Evolutionary conservation across 768 basidiomycete genomes (phyloP).

Genomic region (Suillus fuscotomentosus): DNA sequence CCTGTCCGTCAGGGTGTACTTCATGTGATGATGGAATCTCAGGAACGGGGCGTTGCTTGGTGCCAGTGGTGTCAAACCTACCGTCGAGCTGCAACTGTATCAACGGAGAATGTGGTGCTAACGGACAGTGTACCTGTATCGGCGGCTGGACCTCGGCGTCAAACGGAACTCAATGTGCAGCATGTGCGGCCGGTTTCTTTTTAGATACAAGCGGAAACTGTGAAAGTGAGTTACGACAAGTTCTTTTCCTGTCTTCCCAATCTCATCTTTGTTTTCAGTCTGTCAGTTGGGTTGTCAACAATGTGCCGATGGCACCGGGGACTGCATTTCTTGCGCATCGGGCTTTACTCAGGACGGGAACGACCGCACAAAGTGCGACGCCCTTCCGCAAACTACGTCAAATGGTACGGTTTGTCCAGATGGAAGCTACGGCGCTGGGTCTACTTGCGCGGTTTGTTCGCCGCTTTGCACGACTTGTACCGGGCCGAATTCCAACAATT

Average conservation of each 20-base stretch:
- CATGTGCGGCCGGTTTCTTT: constrained; percentile 78
- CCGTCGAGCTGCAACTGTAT: constrained; percentile 77
- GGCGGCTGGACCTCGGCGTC: constrained; percentile 69
- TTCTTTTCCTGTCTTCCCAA: neutral
- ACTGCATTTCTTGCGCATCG: constrained; percentile 69
- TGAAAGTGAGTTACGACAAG: constrained; percentile 45
- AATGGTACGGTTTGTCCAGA: constrained; percentile 60
- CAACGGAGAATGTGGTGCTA: constrained; percentile 71
- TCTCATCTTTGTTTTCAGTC: constrained; percentile 36
- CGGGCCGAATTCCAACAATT: constrained; percentile 66
- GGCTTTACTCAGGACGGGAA: constrained; percentile 67
- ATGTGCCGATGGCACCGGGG: constrained; percentile 67
- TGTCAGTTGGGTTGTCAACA: constrained; percentile 71
- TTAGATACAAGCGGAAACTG: constrained; percentile 68
- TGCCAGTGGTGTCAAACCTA: constrained; percentile 44
- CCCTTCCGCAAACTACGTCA: constrained; percentile 47
- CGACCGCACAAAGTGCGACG: constrained; percentile 65
- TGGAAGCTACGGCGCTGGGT: constrained; percentile 59
- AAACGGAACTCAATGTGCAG: constrained; percentile 76
- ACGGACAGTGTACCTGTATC: constrained; percentile 74
- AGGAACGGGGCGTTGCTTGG: constrained; percentile 73
- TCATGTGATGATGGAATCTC: constrained; percentile 79
- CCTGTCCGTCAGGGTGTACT: constrained; percentile 68
- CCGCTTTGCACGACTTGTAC: constrained; percentile 69
- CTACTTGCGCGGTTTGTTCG: constrained; percentile 58